phyloP scores from a whole-genome alignment of 306 rosid genomes.

The Carpinus fangiana region DNA sequence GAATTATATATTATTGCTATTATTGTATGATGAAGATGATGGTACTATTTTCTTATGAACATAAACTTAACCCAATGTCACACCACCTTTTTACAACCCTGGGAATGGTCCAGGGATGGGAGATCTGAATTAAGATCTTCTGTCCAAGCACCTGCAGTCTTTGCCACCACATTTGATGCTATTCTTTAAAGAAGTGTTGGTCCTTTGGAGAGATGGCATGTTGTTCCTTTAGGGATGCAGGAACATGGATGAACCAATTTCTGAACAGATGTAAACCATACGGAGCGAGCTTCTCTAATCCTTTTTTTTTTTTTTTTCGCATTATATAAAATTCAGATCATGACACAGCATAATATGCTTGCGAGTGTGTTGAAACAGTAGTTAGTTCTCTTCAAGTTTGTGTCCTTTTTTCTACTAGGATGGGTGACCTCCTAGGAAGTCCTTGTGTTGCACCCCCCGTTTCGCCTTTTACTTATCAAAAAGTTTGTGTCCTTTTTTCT shows the following conservation, averaged over 20 bases:
- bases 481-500: not conserved
- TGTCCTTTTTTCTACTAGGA: not conserved
- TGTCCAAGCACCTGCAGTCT: not conserved
- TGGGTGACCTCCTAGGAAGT: too few species aligned
- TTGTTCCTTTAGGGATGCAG: not conserved
- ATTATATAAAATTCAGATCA: not conserved
- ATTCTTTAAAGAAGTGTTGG: not conserved
- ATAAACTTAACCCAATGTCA: not conserved
- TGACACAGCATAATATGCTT: not conserved
- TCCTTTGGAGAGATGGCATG: not conserved
- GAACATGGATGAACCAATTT: not conserved
- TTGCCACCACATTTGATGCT: not conserved
- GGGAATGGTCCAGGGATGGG: not conserved
- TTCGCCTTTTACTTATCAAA: too few species aligned
- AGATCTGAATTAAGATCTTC: not conserved
- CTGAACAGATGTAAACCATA: constrained; percentile 1
- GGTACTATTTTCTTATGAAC: not conserved
- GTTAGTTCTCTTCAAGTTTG: not conserved
- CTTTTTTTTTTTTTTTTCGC: not conserved
- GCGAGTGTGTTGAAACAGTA: not conserved
- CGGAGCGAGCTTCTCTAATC: not conserved
- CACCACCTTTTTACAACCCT: not conserved
- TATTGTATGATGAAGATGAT: not conserved
- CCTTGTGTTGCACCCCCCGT: too few species aligned
- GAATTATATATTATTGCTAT: not conserved